These are phyloP conservation scores for Calonectria ilicicola DNA, from an alignment of 2,329 filamentous ascomycete genomes.

Conservation along the genomic window DNA sequence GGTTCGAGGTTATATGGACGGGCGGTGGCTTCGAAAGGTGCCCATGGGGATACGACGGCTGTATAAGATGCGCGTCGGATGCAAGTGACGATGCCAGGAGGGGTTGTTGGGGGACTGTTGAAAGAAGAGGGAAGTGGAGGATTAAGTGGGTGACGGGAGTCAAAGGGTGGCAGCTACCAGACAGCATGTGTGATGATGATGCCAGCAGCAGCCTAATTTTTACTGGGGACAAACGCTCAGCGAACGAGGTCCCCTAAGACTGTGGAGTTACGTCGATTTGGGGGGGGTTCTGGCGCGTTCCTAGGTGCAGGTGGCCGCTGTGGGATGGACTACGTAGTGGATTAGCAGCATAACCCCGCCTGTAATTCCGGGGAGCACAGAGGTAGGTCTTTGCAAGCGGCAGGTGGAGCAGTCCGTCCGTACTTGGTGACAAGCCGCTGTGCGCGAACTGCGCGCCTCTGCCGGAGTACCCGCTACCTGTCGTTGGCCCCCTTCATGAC, in stretches of 20 bases:
- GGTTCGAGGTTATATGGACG: constrained; percentile 32
- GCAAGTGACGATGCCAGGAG: constrained; percentile 1
- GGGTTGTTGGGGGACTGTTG: constrained; percentile 6
- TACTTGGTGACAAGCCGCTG: background rate
- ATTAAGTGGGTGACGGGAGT: background rate
- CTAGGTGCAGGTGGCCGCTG: constrained; percentile 14
- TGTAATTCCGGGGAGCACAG: background rate
- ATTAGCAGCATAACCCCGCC: constrained; percentile 24
- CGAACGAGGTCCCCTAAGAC: background rate
- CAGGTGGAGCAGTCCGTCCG: constrained; percentile 4
- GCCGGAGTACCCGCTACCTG: constrained; percentile 1
- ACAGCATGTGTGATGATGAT: constrained; percentile 38
- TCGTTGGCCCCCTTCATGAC: background rate
- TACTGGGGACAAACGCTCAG: background rate
- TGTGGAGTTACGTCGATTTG: background rate
- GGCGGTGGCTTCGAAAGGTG: constrained; percentile 25
- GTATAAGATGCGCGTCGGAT: background rate
- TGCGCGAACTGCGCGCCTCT: background rate
- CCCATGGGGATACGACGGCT: constrained; percentile 31
- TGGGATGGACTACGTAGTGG: background rate
- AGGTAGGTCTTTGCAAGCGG: background rate
- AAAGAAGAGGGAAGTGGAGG: constrained; percentile 13
- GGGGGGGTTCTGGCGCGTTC: background rate
- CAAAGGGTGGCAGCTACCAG: constrained; percentile 6
- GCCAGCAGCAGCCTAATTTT: constrained; percentile 42